Evolutionary conservation across 2,329 filamentous ascomycete genomes (phyloP), one percentile per base, ranked within the genome.

Genomic region (Huntiella savannae): DNA sequence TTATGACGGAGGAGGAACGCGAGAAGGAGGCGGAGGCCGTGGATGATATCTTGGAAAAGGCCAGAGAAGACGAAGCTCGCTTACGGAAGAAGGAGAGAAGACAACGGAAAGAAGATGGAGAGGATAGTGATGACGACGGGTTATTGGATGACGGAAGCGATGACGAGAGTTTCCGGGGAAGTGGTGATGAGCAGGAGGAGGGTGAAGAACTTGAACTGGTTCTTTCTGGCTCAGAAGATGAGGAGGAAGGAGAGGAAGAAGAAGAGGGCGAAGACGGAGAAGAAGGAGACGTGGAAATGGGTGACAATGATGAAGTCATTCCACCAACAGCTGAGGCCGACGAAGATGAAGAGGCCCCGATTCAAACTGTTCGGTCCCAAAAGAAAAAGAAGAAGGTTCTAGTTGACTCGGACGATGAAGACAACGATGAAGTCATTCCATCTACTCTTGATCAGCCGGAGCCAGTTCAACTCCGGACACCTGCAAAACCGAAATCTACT

Each of bases 1-100:
- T 96, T 13, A 80, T 87, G 59, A 94, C 83, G 0, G 75, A 79
- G 2, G 88, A 95, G 60, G 87, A 98, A 59, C 76, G 83, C 15
- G 82, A 87, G 56, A 74, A 75, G 33, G 81, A 93, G 58, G 75
- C 85, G 59, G 77, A 82, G 48, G 77, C 87, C 49, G 76, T 94
- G 10, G 91, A 96, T 54, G 81, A 95, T 55, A 72, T 96, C 50
- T 74, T 96, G 19, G 80, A 88, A 41, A 86, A 79, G 55, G 88
- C 87, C 15, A 72, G 86, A 48, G 70, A 77, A 51, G 84, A 96
- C 57, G 87, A 79, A 2, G 73, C 82, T 39, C 77, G 81, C 53
- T 77, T 96, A 43, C 80, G 79, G 61, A 75, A 80, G 54, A 68
- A 76, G 42, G 91, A 98, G 62, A 77, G 77, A 52, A 79, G 73